Conservation (phyloP, 306 rosid species). For the Delonix regia region DNA sequence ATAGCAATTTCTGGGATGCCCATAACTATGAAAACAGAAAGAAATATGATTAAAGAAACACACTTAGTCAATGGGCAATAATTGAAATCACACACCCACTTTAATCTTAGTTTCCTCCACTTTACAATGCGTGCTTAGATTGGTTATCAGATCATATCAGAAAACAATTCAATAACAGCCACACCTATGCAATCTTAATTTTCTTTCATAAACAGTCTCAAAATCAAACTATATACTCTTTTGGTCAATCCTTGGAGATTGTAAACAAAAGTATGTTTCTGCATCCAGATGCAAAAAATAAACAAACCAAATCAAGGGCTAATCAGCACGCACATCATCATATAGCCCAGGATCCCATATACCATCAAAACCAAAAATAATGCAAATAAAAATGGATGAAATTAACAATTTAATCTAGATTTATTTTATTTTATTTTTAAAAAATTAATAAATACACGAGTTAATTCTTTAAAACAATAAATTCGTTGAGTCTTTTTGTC, state of each 20-base stretch:
- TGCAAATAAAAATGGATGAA: neutral
- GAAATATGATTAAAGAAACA: neutral
- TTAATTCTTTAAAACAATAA: neutral
- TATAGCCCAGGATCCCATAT: constrained; percentile 18
- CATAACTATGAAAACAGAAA: neutral
- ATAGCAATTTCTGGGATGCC: neutral
- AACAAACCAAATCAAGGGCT: constrained; percentile 22
- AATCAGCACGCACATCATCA: neutral
- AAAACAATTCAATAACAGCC: neutral
- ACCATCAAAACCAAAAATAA: neutral
- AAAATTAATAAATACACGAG: neutral
- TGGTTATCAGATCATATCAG: neutral
- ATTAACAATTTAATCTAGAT: neutral
- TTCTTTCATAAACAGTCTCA: neutral
- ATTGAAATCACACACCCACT: neutral
- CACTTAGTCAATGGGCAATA: neutral
- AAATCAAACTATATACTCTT: constrained; percentile 10
- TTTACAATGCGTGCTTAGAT: neutral
- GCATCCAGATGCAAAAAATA: constrained; percentile 3
- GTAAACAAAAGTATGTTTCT: neutral
- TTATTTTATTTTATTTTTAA: neutral
- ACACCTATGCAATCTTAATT: neutral
- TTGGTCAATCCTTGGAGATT: constrained; percentile 10
- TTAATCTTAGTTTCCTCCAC: neutral
- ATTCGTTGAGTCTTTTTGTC: neutral